Conservation (phyloP, 495 filamentous ascomycete genomes). For the Podospora didyma region DNA sequence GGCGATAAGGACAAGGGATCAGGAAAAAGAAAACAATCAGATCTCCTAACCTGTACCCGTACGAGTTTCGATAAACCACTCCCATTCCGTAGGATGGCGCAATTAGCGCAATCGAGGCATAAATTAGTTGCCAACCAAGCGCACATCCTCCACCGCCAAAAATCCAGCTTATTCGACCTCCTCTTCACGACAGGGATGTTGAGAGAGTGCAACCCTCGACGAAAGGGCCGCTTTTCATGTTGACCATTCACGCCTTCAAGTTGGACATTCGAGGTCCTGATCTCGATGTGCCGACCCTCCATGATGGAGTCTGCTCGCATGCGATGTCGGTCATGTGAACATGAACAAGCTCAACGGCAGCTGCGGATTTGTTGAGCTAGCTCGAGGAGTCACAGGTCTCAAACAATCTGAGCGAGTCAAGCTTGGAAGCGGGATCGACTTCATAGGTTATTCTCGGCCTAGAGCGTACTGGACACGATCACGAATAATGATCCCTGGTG, state of each 20-base stretch:
- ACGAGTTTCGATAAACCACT: neutral
- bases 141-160: neutral
- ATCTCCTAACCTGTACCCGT: too few relatives aligned
- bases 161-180: neutral
- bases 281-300: constrained; percentile 7
- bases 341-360: neutral
- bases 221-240: neutral
- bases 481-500: neutral
- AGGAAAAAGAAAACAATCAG: neutral
- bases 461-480: neutral
- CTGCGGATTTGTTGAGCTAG: neutral
- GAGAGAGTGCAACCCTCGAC: neutral
- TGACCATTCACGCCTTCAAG: constrained; percentile 10
- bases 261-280: neutral
- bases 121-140: neutral
- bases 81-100: neutral
- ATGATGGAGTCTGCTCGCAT: constrained; percentile 12
- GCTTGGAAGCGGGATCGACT: neutral
- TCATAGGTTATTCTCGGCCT: constrained; percentile 6
- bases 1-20: neutral
- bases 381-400: too few relatives aligned
- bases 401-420: too few relatives aligned
- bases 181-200: neutral
- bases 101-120: neutral
- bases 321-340: constrained; percentile 16